Percentiles rank a stretch among this genome's conserved stretches.
These are phyloP conservation scores for Suillus luteus DNA, from an alignment of 768 basidiomycete species.

Conservation along the genomic window DNA sequence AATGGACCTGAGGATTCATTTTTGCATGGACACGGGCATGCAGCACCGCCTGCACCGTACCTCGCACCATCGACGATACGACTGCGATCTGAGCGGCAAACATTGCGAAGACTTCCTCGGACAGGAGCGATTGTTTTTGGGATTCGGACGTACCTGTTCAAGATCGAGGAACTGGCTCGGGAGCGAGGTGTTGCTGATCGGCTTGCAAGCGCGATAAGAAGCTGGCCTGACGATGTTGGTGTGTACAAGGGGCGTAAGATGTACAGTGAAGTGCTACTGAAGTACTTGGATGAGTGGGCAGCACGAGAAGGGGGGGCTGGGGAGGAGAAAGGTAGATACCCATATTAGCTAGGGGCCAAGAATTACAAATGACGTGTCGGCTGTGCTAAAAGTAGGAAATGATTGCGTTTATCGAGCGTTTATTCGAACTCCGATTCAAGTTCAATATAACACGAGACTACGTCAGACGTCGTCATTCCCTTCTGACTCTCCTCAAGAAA, in stretches of 20 bases:
- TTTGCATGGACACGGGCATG: slow-evolving; percentile 32
- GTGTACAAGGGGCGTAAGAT: slow-evolving; percentile 30
- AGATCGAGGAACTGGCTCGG: slow-evolving; percentile 48
- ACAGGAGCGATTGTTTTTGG: slow-evolving; percentile 71
- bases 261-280: slow-evolving; percentile 23
- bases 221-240: slow-evolving; percentile 65
- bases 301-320: slow-evolving; percentile 23
- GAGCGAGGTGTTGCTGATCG: slow-evolving; percentile 64
- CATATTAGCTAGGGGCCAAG: slow-evolving; percentile 12
- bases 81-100: slow-evolving; percentile 67
- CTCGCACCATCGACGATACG: slow-evolving; percentile 47
- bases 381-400: slow-evolving; percentile 34
- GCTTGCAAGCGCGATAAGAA: slow-evolving; percentile 61
- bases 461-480: slow-evolving; percentile 45
- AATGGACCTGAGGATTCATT: slow-evolving; percentile 56
- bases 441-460: slow-evolving; percentile 43
- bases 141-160: slow-evolving; percentile 64
- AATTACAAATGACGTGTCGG: slow-evolving; percentile 34
- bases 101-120: slow-evolving; percentile 59
- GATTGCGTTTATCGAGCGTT: slow-evolving; percentile 10
- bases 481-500: slow-evolving; percentile 33
- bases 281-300: slow-evolving; percentile 29
- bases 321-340: slow-evolving; percentile 11
- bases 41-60: slow-evolving; percentile 18
- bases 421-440: slow-evolving; percentile 45